Base-by-base conservation (phyloP, 2,329 filamentous ascomycete genomes). In the Trichoderma polysporum region DNA sequence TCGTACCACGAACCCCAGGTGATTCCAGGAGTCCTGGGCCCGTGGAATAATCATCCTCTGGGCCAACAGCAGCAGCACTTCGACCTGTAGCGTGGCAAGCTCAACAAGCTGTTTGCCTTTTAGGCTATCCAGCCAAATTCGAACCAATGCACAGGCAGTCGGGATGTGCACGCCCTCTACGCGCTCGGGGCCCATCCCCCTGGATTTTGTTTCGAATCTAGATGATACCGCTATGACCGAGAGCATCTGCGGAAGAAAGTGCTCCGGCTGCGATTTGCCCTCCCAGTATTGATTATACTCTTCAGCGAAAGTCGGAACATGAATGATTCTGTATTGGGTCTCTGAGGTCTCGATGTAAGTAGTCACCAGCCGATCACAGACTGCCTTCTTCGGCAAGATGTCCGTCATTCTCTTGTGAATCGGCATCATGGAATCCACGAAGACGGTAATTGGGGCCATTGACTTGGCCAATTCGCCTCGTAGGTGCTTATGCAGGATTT, bases 401-500 rank as follows among this genome's bases (percentile, higher is more conserved):
- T 87, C 84, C 33, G 79, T 80, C 85, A 87, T 87, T 54, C 85
- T 83, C 73, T 85, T 85, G 66, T 82, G 81, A 2, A 87, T 79
- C 0, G 85, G 84, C 73, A 85, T 84, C 77, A 86, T 84, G n/a
- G 84, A 86, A 70, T 87, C 84, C 31, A 86, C 84, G 70, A 83
- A 87, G 35, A 87, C 84, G 3, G 83, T 79, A 52, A 87, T 86
- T 0, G 85, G 84, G 5, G 81, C 75, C 47, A 85, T 74, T 0
- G 79, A 79, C 70, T 81, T 81, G 62, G 77, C 77, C 70, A 83
- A 80, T 33, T 84, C 81, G 57, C 82, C 79, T 69, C 83, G 82
- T 9, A 86, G 75, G 15, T 79, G 74, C 68, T 77, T 81, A 71
- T 86, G 81, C 41, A 86, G 79, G 52, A 80, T 79, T 63, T 81